Evolutionary conservation across 345 rosid species (phyloP).

Genomic region (Raphanus raphanistrum): DNA sequence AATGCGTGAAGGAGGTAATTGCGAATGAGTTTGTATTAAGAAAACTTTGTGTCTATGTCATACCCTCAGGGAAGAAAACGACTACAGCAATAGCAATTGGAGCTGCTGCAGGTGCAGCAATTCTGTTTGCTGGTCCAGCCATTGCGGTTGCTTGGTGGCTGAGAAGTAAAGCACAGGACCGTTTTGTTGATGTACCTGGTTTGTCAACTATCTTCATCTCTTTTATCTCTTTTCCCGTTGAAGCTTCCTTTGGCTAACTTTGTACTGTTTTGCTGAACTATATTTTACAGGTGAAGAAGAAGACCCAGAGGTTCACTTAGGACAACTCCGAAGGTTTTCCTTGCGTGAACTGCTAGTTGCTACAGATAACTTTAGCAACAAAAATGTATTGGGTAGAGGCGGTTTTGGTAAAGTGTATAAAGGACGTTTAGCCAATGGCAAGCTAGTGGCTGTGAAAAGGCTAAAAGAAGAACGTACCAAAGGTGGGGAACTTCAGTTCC

Average conservation of each 20-base stretch:
- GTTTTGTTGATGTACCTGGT: slow-evolving; percentile 91
- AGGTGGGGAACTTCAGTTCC: slow-evolving; percentile 89
- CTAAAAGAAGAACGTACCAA: slow-evolving; percentile 85
- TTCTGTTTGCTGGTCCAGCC: slow-evolving; percentile 81
- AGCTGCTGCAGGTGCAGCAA: slow-evolving; percentile 86
- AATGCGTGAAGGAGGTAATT: neutral
- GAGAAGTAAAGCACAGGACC: slow-evolving; percentile 64
- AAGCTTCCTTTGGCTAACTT: slow-evolving; percentile 11
- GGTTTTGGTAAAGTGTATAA: slow-evolving; percentile 92
- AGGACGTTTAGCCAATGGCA: slow-evolving; percentile 78
- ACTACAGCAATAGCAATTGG: slow-evolving; percentile 88
- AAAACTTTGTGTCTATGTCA: neutral
- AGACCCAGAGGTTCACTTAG: slow-evolving; percentile 87
- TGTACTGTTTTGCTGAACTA: neutral
- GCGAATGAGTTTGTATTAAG: neutral
- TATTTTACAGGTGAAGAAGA: slow-evolving; percentile 82
- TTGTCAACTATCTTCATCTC: slow-evolving; percentile 29
- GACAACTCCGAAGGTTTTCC: slow-evolving; percentile 87
- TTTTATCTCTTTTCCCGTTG: neutral
- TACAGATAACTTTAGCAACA: slow-evolving; percentile 72
- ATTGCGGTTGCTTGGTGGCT: slow-evolving; percentile 69
- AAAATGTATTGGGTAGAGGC: slow-evolving; percentile 74
- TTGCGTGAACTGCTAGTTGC: slow-evolving; percentile 87
- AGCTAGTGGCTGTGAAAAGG: slow-evolving; percentile 83
- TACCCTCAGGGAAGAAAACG: slow-evolving; percentile 45